phyloP scores from a whole-genome alignment of 1,284 basidiomycete species.

The Puccinia hordei region DNA sequence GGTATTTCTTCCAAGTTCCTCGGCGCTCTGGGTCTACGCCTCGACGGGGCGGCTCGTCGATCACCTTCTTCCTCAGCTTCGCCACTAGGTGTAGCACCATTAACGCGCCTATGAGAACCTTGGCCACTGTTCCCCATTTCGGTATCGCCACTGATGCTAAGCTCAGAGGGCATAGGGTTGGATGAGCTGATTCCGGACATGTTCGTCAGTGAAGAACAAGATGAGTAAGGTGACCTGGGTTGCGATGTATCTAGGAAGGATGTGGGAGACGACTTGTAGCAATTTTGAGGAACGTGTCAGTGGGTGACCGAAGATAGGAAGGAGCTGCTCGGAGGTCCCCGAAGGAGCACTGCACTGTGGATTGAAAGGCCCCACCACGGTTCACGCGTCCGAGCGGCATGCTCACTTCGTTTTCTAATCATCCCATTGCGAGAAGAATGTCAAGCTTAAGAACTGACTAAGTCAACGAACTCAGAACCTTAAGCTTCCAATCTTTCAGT shows the following conservation, averaged over 20 bases:
- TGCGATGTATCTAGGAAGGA: not conserved
- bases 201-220: not conserved
- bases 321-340: too few relatives aligned
- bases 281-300: too few relatives aligned
- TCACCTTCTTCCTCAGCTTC: slow-evolving; percentile 33
- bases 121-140: slow-evolving; percentile 16
- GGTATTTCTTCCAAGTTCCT: slow-evolving; percentile 66
- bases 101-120: not conserved
- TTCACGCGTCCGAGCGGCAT: too few relatives aligned
- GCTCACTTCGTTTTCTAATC: too few relatives aligned
- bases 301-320: too few relatives aligned
- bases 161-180: slow-evolving; percentile 27
- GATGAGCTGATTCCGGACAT: slow-evolving; percentile 37
- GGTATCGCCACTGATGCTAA: slow-evolving; percentile 2
- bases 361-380: too few relatives aligned
- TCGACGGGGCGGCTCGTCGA: not conserved
- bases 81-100: not conserved
- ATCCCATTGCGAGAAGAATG: too few relatives aligned
- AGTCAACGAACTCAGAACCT: not conserved
- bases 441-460: not conserved
- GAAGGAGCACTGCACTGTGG: too few relatives aligned
- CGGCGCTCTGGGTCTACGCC: slow-evolving; percentile 16
- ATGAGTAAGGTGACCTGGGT: not conserved
- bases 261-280: not conserved
- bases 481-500: not conserved